Percentiles rank a stretch among this genome's conserved stretches.
Conservation (phyloP, 768 basidiomycete genomes). For the Neoboletus brunneissimus region DNA sequence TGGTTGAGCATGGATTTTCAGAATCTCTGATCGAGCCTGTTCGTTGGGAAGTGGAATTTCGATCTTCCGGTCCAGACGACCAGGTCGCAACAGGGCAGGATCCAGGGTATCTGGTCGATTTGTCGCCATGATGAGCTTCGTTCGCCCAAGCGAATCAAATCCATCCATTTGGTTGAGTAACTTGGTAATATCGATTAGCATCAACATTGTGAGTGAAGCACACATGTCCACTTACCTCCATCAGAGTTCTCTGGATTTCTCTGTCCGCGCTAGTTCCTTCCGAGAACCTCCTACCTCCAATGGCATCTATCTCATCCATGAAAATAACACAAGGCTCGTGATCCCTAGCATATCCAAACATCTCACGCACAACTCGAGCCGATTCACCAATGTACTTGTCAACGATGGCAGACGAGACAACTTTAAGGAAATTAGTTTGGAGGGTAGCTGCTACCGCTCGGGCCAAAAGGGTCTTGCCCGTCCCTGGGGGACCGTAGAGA, state of each 20-base stretch:
- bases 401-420: constrained; percentile 96
- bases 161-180: constrained; percentile 99
- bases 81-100: constrained; percentile 93
- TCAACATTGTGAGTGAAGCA: neutral
- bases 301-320: constrained; percentile 98
- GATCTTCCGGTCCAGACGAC: constrained; percentile 94
- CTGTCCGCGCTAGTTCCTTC: constrained; percentile 98
- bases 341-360: constrained; percentile 97
- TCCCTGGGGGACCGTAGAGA: constrained; percentile 94
- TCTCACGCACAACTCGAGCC: constrained; percentile 92
- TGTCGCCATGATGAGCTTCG: constrained; percentile 99
- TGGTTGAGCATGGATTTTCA: constrained; percentile 93
- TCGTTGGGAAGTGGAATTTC: constrained; percentile 98
- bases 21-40: constrained; percentile 91
- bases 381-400: constrained; percentile 99
- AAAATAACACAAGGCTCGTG: constrained; percentile 99
- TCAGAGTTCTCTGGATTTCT: constrained; percentile 96
- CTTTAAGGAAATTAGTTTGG: constrained; percentile 96
- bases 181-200: constrained; percentile 37
- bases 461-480: constrained; percentile 93
- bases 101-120: constrained; percentile 98
- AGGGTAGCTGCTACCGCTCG: constrained; percentile 94
- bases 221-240: constrained; percentile 63
- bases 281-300: constrained; percentile 86
- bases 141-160: constrained; percentile 92